Evolutionary conservation across 352 stramenopile species (phyloP).

Genomic region (Halophytophthora polymorphica): DNA sequence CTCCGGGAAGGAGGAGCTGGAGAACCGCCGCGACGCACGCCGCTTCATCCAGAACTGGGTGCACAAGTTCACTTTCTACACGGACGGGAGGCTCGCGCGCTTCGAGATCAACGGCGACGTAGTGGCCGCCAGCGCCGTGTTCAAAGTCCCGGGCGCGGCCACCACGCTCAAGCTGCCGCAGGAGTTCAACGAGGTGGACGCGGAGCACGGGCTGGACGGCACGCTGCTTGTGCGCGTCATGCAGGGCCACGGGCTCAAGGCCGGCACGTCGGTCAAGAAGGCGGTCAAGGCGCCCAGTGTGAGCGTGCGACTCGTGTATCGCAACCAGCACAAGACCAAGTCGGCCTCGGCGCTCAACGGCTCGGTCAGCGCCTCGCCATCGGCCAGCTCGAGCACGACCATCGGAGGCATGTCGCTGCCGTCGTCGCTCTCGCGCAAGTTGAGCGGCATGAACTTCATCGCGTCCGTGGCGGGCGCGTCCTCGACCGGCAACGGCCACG

Average conservation of each 20-base stretch:
- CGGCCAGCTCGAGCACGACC: slow-evolving; percentile 14
- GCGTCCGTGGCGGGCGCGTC: slow-evolving; percentile 40
- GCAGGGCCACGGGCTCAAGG: slow-evolving; percentile 78
- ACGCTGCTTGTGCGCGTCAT: slow-evolving; percentile 74
- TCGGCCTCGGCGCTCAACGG: slow-evolving; percentile 25
- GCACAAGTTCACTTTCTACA: slow-evolving; percentile 89
- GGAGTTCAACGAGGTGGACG: slow-evolving; percentile 86
- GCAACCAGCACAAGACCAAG: slow-evolving; percentile 49
- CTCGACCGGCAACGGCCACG: slow-evolving; percentile 18
- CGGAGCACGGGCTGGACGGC: slow-evolving; percentile 67
- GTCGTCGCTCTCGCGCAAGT: slow-evolving; percentile 61
- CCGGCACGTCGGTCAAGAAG: slow-evolving; percentile 65
- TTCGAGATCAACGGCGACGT: slow-evolving; percentile 90
- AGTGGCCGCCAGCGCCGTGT: slow-evolving; percentile 81
- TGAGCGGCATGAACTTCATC: slow-evolving; percentile 63
- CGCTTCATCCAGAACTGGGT: slow-evolving; percentile 90
- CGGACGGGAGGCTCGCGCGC: slow-evolving; percentile 72
- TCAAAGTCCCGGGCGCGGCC: slow-evolving; percentile 80
- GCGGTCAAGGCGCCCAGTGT: slow-evolving; percentile 65
- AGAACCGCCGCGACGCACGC: slow-evolving; percentile 78
- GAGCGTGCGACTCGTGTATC: slow-evolving; percentile 52
- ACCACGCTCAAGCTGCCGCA: slow-evolving; percentile 86
- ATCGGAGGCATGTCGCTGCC: slow-evolving; percentile 68
- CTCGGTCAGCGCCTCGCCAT: slow-evolving; percentile 16
- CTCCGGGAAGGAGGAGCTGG: slow-evolving; percentile 82